Evolutionary conservation across 257 asterid species (phyloP), one percentile per base, ranked within the genome.

Genomic region (Salvia rosmarinus): DNA sequence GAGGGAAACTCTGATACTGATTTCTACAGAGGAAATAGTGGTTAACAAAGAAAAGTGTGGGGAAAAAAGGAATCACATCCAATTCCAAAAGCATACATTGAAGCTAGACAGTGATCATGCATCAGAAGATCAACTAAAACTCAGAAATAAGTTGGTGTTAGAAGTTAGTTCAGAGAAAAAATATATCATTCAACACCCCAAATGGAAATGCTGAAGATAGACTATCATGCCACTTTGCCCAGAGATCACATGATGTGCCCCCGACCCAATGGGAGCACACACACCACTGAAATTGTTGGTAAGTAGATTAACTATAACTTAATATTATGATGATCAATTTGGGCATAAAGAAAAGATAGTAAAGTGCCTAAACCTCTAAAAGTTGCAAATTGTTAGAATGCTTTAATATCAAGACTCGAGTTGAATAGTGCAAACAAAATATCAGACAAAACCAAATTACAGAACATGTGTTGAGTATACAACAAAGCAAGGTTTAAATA

Each of bases 181-280:
- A 50, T 17, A 32, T 57, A 40, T 2, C 37, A 44, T 44, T 20
- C 9, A 28, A 39, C 62, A 60, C 51, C 52, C 47, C 66, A 46
- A 32, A 46, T 60, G 69, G 76, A 49, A 59, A 46, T 34, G 76
- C 13, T 13, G 28, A 17, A 71, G 68, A 25, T 37, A 57, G 44
- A 42, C 3, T 11, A 70, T 6, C 67, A 71, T 17, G 19, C 40
- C 62, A 17, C 25, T 28, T 46, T 56, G 57, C n/a, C 12, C 11
- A 32, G 50, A 7, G 40, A 35, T 71, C 52, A 47, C 70, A 61
- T 50, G 64, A 61, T 72, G 30, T 49, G 70, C 51, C 39, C 34
- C 60, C 19, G 47, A 35, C 49, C 46, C 9, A 60, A 32, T 1
- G 32, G 23, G 13, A 1, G 1, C 66, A 57, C 25, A 70, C 66